Conservation (phyloP, 805 yeast species). For the Grigorovia humatica region DNA sequence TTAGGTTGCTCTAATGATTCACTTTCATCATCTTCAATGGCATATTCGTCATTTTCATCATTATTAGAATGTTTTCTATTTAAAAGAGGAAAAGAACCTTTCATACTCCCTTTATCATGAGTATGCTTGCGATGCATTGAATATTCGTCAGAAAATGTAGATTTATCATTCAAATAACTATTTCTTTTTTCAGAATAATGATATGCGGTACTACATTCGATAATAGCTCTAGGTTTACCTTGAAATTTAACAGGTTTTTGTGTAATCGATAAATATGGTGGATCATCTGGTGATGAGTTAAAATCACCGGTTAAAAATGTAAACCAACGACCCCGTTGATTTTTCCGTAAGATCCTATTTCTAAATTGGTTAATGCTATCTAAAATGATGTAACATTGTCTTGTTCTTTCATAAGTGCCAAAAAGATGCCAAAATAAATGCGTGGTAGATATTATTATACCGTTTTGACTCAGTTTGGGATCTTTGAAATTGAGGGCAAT, state of each 20-base stretch:
- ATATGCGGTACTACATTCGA: conserved; percentile 52
- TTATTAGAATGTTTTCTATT: no score
- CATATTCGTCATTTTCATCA: conserved; percentile 17
- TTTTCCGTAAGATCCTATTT: not conserved
- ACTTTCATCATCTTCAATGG: conserved; percentile 30
- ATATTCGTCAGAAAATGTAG: conserved; percentile 29
- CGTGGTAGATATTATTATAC: conserved; percentile 70
- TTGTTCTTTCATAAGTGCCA: conserved; percentile 79
- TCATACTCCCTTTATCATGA: conserved; percentile 33
- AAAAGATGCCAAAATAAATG: conserved; percentile 94
- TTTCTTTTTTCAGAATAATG: conserved; percentile 39
- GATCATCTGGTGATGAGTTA: conserved; percentile 74
- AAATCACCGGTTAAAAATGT: conserved; percentile 77
- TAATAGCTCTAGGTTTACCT: conserved; percentile 40
- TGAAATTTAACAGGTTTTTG: conserved; percentile 44
- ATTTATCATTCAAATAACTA: conserved; percentile 40
- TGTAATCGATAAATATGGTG: conserved; percentile 69
- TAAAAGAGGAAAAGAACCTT: not conserved
- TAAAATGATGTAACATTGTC: conserved; percentile 64
- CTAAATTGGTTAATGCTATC: conserved; percentile 43
- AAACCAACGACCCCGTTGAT: conserved; percentile 28
- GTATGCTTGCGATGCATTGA: not conserved
- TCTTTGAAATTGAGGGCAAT: conserved; percentile 40
- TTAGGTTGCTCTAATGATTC: conserved; percentile 37
- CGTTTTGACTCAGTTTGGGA: conserved; percentile 30